Evolutionary conservation across 768 basidiomycete genomes (phyloP), one percentile per base, ranked within the genome.

Genomic region (Boletus reticuloceps): DNA sequence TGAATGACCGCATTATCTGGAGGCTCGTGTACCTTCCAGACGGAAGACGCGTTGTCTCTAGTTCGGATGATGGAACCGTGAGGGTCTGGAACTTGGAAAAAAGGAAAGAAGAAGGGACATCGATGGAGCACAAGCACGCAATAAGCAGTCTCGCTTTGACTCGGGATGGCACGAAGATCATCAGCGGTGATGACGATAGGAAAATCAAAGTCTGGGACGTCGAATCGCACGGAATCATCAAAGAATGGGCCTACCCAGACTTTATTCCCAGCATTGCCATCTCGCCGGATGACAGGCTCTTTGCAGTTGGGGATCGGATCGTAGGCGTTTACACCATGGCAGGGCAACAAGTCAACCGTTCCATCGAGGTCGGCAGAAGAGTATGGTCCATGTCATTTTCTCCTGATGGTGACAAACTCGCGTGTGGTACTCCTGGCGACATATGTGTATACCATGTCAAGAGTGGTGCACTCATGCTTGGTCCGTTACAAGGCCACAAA

Each of bases 1-100:
- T 4, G 19, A 20, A 34, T 29, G 9, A n/a, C 6, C 1, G 14
- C 5, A 17, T 31, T 6, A 25, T 51, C 14, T 16, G 27, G 27
- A 29, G 27, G 9, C 46, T 61, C 4, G 47, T 25, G n/a, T 62
- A 34, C 17, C 50, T 43, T 41, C 41, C 41, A 13, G 50, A 51
- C 34, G 32, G 50, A 37, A 41, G 29, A 36, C 36, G 16, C 0
- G 5, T 52, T 16, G 36, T 55, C 29, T 45, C 45, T 2, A 6
- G 49, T 1, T 53, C 29, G 27, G 0, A 1, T 0, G 44, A 47
- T 4, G n/a, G 44, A 44, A 36, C 11, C 5, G 20, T 54, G 13
- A 29, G 1, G 9, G 14, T 54, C 11, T 57, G 55, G 49, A 43
- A 50, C 19, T 3, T 43, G 3, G 50, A 36, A 19, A 40, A 7